These are phyloP conservation scores for Fagopyrum homotropicum DNA, from an alignment of 148 eudicot genomes.

Conservation along the genomic window DNA sequence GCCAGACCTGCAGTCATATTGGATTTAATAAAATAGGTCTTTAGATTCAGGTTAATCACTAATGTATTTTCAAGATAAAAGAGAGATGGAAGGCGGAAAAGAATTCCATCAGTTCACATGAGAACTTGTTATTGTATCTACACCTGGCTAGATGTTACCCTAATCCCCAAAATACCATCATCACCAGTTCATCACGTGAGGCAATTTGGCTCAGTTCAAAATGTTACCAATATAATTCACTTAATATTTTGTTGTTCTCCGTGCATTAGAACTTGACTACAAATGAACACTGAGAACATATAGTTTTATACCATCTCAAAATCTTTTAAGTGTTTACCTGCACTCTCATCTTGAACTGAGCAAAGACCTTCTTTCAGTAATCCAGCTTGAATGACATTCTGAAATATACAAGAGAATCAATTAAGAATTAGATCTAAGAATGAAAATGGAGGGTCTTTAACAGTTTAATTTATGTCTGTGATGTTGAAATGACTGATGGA, in stretches of 20 bases:
- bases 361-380: slow-evolving; percentile 79
- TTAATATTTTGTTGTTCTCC: too few relatives aligned
- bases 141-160: not conserved
- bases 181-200: too few relatives aligned
- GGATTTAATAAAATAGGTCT: not conserved
- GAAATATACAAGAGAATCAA: slow-evolving; percentile 19
- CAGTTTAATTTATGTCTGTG: not conserved
- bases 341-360: slow-evolving; percentile 97
- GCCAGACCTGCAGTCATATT: slow-evolving; percentile 52
- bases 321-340: slow-evolving; percentile 39
- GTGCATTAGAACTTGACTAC: not conserved
- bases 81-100: not conserved
- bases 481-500: not conserved
- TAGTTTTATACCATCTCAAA: not conserved
- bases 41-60: not conserved
- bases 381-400: slow-evolving; percentile 78
- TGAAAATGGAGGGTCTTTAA: not conserved
- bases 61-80: slow-evolving; percentile 1
- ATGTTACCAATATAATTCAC: not conserved
- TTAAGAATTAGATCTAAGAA: not conserved
- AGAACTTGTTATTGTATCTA: too few relatives aligned
- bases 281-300: not conserved
- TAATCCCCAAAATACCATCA: not conserved
- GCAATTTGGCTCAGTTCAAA: not conserved
- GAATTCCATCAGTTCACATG: not conserved